Evolutionary conservation across 2,329 filamentous ascomycete genomes (phyloP).

Genomic region (Phaeosphaeriaceae sp.): DNA sequence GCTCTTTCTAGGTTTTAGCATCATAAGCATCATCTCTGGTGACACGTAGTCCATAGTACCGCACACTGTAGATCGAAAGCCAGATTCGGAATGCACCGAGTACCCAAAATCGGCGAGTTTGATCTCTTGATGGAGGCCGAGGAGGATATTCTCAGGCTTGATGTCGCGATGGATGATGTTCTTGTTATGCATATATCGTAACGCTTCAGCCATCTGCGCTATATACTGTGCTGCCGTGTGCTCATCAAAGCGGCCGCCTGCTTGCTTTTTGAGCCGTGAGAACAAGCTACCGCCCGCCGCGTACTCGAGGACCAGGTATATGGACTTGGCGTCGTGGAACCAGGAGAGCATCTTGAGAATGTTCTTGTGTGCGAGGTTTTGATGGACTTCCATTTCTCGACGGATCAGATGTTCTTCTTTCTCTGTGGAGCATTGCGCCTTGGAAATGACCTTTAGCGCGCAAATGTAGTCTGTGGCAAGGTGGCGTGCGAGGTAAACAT

Average conservation of each 20-base stretch:
- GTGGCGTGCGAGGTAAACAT: constrained; percentile 80
- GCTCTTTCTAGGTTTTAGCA: constrained; percentile 56
- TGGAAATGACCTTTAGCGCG: constrained; percentile 81
- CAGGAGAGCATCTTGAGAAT: constrained; percentile 80
- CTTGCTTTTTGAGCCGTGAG: constrained; percentile 76
- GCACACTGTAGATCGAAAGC: constrained; percentile 87
- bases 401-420: constrained; percentile 81
- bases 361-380: constrained; percentile 81
- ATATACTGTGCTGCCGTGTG: constrained; percentile 82
- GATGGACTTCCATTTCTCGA: constrained; percentile 84
- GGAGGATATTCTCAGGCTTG: constrained; percentile 91
- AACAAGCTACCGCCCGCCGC: constrained; percentile 81
- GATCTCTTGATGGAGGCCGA: constrained; percentile 92
- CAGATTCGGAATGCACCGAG: constrained; percentile 94
- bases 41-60: constrained; percentile 94
- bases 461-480: constrained; percentile 77
- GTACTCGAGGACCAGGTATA: constrained; percentile 83
- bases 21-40: constrained; percentile 78
- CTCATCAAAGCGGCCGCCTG: constrained; percentile 77
- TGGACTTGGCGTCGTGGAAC: constrained; percentile 82
- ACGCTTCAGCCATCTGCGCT: constrained; percentile 81
- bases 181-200: constrained; percentile 88
- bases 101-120: constrained; percentile 97
- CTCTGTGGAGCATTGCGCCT: constrained; percentile 74
- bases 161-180: constrained; percentile 94